Evolutionary conservation across 1,139 yeast genomes (phyloP).

Genomic region (Magnusiomyces paraingens): DNA sequence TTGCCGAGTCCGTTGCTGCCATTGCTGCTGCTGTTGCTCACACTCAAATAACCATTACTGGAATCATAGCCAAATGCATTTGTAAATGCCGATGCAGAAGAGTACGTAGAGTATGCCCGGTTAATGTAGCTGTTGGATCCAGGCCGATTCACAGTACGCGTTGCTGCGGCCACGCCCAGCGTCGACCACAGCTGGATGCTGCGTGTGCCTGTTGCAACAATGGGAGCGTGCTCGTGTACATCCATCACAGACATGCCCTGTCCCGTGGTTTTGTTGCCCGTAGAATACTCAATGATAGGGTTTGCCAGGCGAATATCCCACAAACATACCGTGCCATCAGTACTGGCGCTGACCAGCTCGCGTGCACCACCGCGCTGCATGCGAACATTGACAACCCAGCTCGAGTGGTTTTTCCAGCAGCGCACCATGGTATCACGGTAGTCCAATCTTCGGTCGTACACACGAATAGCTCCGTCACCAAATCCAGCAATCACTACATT

Average conservation of each 20-base stretch:
- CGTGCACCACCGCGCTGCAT: conserved; percentile 97
- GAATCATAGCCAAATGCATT: too few species aligned
- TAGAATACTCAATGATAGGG: conserved; percentile 56
- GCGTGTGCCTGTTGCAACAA: conserved; percentile 73
- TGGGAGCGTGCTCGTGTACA: conserved; percentile 94
- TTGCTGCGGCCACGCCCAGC: conserved; percentile 62
- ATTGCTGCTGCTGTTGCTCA: too few species aligned
- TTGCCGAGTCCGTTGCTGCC: too few species aligned
- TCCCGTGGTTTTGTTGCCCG: conserved; percentile 43
- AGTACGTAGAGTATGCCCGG: too few species aligned
- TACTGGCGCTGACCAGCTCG: conserved; percentile 74
- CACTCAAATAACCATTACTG: too few species aligned
- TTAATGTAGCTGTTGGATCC: too few species aligned
- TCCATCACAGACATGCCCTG: conserved; percentile 67
- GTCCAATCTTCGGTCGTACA: conserved; percentile 83
- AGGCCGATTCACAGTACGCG: conserved; percentile 36
- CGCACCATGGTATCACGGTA: conserved; percentile 82
- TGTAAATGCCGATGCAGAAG: too few species aligned
- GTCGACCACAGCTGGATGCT: conserved; percentile 84
- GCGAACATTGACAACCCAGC: conserved; percentile 73
- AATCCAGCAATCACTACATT: conserved; percentile 86
- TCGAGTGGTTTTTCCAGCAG: conserved; percentile 59
- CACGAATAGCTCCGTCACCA: conserved; percentile 85
- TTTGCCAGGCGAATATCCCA: conserved; percentile 83
- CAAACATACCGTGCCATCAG: conserved; percentile 74